Base-by-base conservation (phyloP, 768 basidiomycete genomes). In the Calocybe cyanea region DNA sequence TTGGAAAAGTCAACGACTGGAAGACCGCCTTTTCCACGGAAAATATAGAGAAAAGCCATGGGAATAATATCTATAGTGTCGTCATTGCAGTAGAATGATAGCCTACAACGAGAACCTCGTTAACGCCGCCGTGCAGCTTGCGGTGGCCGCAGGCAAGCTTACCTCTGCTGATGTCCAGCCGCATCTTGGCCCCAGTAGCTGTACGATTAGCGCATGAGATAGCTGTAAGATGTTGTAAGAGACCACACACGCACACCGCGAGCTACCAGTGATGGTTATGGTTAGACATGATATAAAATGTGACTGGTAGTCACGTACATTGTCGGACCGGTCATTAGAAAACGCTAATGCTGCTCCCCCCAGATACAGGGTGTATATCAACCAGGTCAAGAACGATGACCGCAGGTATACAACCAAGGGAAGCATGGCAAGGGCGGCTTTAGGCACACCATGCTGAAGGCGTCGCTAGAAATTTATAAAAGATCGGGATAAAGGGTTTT, bases 1-100 rank as follows among this genome's bases (percentile, higher is more conserved):
- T 82, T 85, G 1, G 80, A 76, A 42, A 85, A 72, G 59, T 86
- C 78, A 13, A 86, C 58, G 7, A 73, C 69, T 20, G 83, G 83
- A 43, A 76, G 61, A 36, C 73, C 73, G 7, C 81, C 80, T 18
- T 73, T 70, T n/a, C 78, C 73, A 55, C 78, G 81, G 64, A 85
- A 84, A 30, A 67, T 67, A 60, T 75, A 64, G 17, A 85, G 59
- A 55, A 86, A 83, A 7, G 82, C 77, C 40, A 85, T 56, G 10
- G 81, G 81, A 31, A 85, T 69, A 23, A 71, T 73, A 59, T 85
- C 77, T 50, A 85, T 79, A 11, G 76, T 69, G 58, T 76, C 70
- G 56, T 84, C 81, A 54, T 78, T 65, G 55, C 81, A 84, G 58
- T 83, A 84, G 58, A 75, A 81, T 14, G 74, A 73, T 49, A 85